Conservation (phyloP, 768 basidiomycete species). For the Cystoderma amianthinum region DNA sequence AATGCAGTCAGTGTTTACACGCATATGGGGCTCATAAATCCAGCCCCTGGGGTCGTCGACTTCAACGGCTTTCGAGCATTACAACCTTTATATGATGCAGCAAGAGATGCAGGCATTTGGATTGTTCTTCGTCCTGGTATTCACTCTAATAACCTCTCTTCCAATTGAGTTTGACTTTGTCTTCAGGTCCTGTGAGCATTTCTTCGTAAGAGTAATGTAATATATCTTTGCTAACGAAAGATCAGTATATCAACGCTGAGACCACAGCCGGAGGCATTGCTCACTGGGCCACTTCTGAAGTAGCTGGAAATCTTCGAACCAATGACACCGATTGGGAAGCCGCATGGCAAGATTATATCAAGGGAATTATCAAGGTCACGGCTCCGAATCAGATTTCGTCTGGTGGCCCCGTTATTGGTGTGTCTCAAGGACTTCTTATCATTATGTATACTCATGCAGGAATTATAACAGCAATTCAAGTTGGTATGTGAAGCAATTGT, state of each 20-base stretch:
- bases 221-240: constrained; percentile 1
- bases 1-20: constrained; percentile 75
- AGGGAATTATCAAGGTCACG: constrained; percentile 54
- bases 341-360: constrained; percentile 70
- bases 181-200: constrained; percentile 30
- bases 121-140: constrained; percentile 73
- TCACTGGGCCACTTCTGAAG: constrained; percentile 65
- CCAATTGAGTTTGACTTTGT: constrained; percentile 4
- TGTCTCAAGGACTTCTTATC: constrained; percentile 10
- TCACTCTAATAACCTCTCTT: constrained; percentile 6
- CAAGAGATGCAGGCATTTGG: constrained; percentile 68
- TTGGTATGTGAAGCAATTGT: constrained; percentile 13
- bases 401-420: constrained; percentile 74
- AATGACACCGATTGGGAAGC: constrained; percentile 64
- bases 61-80: constrained; percentile 66
- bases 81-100: constrained; percentile 68
- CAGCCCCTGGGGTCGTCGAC: constrained; percentile 66
- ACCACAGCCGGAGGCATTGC: constrained; percentile 71
- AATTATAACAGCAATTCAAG: constrained; percentile 17
- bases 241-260: constrained; percentile 71
- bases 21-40: constrained; percentile 76
- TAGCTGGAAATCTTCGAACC: constrained; percentile 64
- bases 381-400: constrained; percentile 59
- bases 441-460: neutral
- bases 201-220: neutral